A percentile compares a stretch with the other conserved stretches of the same genome.
phyloP scores from a whole-genome alignment of 371 early-diverging fungal genomes.

The Vairimorpha necatrix region DNA sequence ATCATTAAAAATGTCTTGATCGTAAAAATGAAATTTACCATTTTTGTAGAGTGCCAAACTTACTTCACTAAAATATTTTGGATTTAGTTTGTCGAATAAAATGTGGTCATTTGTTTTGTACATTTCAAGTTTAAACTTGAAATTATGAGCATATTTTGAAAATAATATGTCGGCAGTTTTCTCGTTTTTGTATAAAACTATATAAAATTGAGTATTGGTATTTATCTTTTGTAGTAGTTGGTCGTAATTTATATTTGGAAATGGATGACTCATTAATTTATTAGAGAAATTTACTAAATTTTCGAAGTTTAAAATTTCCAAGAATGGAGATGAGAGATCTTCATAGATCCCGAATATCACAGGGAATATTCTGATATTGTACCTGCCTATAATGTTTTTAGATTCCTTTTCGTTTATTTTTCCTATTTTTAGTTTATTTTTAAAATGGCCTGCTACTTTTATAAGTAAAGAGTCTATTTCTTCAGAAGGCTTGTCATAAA shows the following conservation, averaged over 20 bases:
- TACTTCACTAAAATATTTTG: slow-evolving; percentile 46
- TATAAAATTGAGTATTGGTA: slow-evolving; percentile 60
- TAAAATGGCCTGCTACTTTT: slow-evolving; percentile 54
- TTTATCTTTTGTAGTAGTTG: slow-evolving; percentile 10
- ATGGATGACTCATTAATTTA: slow-evolving; percentile 56
- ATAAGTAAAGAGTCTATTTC: slow-evolving; percentile 42
- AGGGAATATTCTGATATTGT: slow-evolving; percentile 61
- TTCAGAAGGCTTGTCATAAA: slow-evolving; percentile 51
- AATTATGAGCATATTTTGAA: slow-evolving; percentile 63
- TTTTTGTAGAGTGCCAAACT: slow-evolving; percentile 65
- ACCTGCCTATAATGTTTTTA: slow-evolving; percentile 54
- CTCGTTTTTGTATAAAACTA: slow-evolving; percentile 63
- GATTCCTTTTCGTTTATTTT: slow-evolving; percentile 55
- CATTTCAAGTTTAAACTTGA: slow-evolving; percentile 63
- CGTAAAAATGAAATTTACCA: slow-evolving; percentile 59
- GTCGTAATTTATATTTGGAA: slow-evolving; percentile 57
- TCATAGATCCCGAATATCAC: slow-evolving; percentile 61
- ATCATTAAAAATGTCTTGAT: slow-evolving; percentile 48
- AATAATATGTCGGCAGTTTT: slow-evolving; percentile 61
- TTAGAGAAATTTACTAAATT: slow-evolving; percentile 55
- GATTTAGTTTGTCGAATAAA: slow-evolving; percentile 40
- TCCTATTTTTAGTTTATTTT: slow-evolving; percentile 58
- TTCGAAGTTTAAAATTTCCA: slow-evolving; percentile 11
- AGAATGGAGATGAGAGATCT: slow-evolving; percentile 60
- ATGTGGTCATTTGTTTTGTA: slow-evolving; percentile 61